Evolutionary conservation across 257 asterid genomes (phyloP).

Genomic region (Salvia miltiorrhiza): DNA sequence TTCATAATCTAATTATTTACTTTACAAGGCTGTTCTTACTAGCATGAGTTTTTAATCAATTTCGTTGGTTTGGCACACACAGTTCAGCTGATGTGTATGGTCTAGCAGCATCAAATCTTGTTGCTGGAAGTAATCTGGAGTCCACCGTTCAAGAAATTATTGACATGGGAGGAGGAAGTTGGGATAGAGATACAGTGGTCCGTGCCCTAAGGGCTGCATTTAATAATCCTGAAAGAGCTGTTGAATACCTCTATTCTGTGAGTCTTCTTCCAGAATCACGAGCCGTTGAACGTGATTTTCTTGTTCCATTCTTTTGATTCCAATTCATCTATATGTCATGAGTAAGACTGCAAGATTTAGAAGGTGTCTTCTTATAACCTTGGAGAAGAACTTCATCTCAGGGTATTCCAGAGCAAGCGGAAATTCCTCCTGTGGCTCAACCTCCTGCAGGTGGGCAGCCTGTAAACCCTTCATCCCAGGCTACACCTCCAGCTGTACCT

Average conservation of each 20-base stretch:
- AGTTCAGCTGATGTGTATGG: slow-evolving; percentile 76
- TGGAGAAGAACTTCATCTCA: slow-evolving; percentile 29
- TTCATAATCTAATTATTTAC: background rate
- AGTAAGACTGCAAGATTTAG: background rate
- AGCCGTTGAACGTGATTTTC: background rate
- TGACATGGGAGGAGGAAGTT: slow-evolving; percentile 95
- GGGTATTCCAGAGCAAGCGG: slow-evolving; percentile 91
- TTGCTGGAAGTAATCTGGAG: slow-evolving; percentile 76
- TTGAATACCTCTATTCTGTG: slow-evolving; percentile 84
- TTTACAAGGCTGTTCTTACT: background rate
- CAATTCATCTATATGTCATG: background rate
- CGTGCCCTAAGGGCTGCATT: slow-evolving; percentile 86
- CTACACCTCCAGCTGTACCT: slow-evolving; percentile 54
- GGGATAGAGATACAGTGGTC: slow-evolving; percentile 79
- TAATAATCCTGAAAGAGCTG: slow-evolving; percentile 92
- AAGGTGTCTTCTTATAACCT: slow-evolving; percentile 15
- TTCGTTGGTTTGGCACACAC: slow-evolving; percentile 18
- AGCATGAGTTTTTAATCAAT: background rate
- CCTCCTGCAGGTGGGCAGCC: slow-evolving; percentile 45
- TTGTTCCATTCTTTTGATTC: background rate
- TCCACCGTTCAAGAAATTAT: slow-evolving; percentile 72
- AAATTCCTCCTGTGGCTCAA: slow-evolving; percentile 54
- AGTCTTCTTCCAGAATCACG: slow-evolving; percentile 30
- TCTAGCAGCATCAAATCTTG: slow-evolving; percentile 85
- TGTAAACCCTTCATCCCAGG: slow-evolving; percentile 46